Base-by-base conservation (phyloP, 2,329 filamentous ascomycete species). In the Ceratocystis destructans region DNA sequence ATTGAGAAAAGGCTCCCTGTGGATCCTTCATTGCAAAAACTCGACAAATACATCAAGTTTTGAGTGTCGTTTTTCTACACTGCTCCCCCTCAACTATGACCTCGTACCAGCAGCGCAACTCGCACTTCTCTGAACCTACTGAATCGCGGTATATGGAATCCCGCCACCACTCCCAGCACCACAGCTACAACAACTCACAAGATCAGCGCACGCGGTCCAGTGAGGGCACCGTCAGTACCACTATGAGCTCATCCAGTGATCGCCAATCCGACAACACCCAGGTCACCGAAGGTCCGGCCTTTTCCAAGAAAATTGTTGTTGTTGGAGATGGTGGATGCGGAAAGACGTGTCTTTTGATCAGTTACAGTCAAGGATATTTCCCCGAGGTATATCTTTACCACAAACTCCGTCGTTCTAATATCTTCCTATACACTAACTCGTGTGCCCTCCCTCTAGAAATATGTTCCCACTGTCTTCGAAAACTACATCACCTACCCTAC, bases 401-500 rank as follows among this genome's bases (percentile, higher is more conserved):
- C 37, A 37, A 37, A 37, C 37, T 37, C 37, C 37, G 37, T 3
- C 37, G 37, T 10, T 37, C 37, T 4, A 37, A 37, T 37, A 37
- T 37, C 37, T 37, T 37, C 10, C 37, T 37, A 4, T 37, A 37
- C 37, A 37, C 37, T 37, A 37, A 37, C 37, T 37, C 1, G 12
- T 12, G 10, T 37, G 10, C 37, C 8, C 37, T 55, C 17, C 33
- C 31, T 28, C 48, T 73, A 99, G 94, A 97, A 96, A 97, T 99
- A 99, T 73, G 94, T 99, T 50, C 94, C 94, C 3, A 99, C 94
- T 1, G 94, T 99, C 64, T 99, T 99, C 76, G 94, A 99, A 75
- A 99, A 99, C 80, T 99, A 99, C 83, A 97, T 99, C 78, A 96
- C 94, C 65, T 93, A 96, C 76, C 95, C 93, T 67, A 88, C 87